phyloP scores from a whole-genome alignment of 768 basidiomycete species.

The Hebeloma cylindrosporum region DNA sequence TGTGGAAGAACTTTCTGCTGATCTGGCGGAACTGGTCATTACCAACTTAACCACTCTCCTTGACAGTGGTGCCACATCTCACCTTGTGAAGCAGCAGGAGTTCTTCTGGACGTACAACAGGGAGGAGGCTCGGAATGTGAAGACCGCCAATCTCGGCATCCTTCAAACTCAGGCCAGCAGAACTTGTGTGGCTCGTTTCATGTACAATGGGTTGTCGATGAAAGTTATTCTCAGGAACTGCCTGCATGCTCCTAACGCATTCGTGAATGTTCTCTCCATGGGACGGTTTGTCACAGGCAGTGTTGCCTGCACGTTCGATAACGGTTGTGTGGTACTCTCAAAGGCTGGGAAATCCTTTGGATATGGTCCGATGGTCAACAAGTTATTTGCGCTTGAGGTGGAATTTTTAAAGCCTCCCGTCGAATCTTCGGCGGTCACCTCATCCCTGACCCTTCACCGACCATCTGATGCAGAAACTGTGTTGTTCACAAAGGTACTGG shows the following conservation, averaged over 20 bases:
- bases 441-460: too few species aligned
- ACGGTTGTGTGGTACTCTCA: background rate
- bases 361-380: background rate
- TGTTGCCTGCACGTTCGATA: background rate
- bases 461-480: background rate
- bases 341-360: background rate
- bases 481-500: background rate
- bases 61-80: too few species aligned
- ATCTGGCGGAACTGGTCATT: background rate
- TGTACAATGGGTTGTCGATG: background rate
- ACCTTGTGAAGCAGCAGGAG: background rate
- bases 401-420: background rate
- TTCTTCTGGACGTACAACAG: background rate
- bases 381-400: background rate
- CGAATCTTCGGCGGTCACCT: background rate
- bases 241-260: conserved; percentile 5
- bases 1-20: background rate
- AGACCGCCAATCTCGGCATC: conserved; percentile 2
- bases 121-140: background rate
- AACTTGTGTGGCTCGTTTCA: background rate
- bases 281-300: background rate
- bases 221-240: background rate
- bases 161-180: conserved; percentile 1
- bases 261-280: conserved; percentile 4
- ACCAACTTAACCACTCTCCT: too few species aligned